Evolutionary conservation across 768 basidiomycete genomes (phyloP).

Genomic region (Termitomyces bulborhizus): DNA sequence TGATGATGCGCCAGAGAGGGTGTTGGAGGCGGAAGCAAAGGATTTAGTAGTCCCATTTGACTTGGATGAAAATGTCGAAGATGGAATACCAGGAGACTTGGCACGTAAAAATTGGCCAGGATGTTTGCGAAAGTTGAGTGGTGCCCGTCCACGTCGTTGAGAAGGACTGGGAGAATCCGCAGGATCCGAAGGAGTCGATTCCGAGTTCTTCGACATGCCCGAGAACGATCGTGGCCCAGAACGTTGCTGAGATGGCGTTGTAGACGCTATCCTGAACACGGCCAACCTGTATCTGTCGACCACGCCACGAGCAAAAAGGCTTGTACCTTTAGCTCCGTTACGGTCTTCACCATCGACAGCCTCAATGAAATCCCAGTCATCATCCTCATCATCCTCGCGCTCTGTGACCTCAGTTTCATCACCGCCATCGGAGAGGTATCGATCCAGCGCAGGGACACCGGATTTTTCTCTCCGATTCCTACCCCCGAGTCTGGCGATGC

Average conservation of each 20-base stretch:
- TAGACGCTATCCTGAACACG: conserved; percentile 77
- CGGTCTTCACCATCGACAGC: conserved; percentile 75
- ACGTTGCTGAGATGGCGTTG: conserved; percentile 44
- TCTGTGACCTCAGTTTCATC: conserved; percentile 42
- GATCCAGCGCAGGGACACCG: conserved; percentile 75
- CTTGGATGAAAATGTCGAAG: conserved; percentile 35
- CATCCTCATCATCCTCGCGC: conserved; percentile 62
- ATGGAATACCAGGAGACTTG: conserved; percentile 49
- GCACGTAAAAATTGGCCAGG: conserved; percentile 69
- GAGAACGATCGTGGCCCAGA: conserved; percentile 45
- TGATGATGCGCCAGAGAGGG: conserved; percentile 34
- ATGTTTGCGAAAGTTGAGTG: conserved; percentile 66
- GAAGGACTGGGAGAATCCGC: conserved; percentile 42
- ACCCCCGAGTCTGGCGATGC: conserved; percentile 18
- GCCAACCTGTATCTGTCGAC: conserved; percentile 83
- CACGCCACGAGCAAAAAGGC: conserved; percentile 86
- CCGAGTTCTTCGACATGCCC: conserved; percentile 51
- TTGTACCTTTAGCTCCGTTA: conserved; percentile 74
- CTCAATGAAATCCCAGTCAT: conserved; percentile 91
- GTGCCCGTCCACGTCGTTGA: conserved; percentile 61
- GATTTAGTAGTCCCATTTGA: conserved; percentile 31
- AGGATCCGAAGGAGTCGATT: conserved; percentile 30
- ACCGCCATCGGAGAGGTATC: conserved; percentile 52
- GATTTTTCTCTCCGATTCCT: conserved; percentile 72
- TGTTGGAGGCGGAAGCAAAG: conserved; percentile 40